A percentile compares a stretch with the other conserved stretches of the same genome.
These are phyloP conservation scores for Mucor racemosus DNA, from an alignment of 371 early-diverging fungal genomes.

Conservation along the genomic window DNA sequence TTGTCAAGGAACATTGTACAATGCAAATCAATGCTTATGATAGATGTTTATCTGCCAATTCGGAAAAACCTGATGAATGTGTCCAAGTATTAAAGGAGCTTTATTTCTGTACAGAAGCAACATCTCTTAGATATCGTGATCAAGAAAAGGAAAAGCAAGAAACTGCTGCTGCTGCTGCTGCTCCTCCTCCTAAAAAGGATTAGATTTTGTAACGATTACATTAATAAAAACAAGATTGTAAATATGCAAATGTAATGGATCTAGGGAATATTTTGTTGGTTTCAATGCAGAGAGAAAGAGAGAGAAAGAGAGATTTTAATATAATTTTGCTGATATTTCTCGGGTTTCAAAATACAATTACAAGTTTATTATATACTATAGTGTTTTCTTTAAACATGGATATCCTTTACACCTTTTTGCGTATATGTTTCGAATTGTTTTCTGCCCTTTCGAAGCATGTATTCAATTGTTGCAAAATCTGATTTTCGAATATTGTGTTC, in stretches of 20 bases:
- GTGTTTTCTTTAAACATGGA: slow-evolving; percentile 45
- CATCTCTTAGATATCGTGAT: slow-evolving; percentile 44
- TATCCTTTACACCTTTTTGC: slow-evolving; percentile 61
- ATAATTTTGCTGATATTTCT: too few species aligned
- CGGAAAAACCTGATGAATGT: slow-evolving; percentile 69
- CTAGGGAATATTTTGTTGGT: too few species aligned
- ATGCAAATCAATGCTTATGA: slow-evolving; percentile 72
- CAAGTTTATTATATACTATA: neutral
- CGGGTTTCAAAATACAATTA: neutral
- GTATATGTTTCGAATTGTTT: slow-evolving; percentile 61
- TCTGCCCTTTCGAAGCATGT: slow-evolving; percentile 63
- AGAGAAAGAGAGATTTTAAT: too few species aligned
- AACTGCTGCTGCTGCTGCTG: neutral
- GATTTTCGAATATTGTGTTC: slow-evolving; percentile 56
- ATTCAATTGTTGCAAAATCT: slow-evolving; percentile 71
- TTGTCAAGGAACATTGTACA: slow-evolving; percentile 74
- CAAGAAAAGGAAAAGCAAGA: slow-evolving; percentile 26
- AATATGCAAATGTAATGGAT: too few species aligned
- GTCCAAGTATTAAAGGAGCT: slow-evolving; percentile 62
- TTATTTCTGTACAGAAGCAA: slow-evolving; percentile 68
- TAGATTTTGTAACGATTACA: neutral
- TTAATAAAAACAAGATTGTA: neutral
- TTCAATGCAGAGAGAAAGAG: too few species aligned
- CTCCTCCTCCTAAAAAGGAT: neutral
- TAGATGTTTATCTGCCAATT: slow-evolving; percentile 65